Percentiles rank a stretch among this genome's conserved stretches.
These are phyloP conservation scores for Alternaria ventricosa DNA, from an alignment of 2,329 filamentous ascomycete genomes.

Conservation along the genomic window DNA sequence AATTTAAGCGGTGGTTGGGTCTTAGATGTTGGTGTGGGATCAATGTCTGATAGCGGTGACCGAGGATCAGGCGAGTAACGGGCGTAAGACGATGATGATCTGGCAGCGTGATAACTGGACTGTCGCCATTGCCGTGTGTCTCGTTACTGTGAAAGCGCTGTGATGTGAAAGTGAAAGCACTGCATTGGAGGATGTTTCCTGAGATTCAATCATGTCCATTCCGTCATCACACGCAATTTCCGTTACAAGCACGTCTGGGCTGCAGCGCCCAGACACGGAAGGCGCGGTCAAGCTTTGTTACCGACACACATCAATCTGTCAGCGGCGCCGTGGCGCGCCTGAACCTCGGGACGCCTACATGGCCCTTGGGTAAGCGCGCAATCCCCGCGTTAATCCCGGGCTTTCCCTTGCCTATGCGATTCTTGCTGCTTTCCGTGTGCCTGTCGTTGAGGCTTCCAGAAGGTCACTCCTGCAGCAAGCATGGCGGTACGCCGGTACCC, in stretches of 20 bases:
- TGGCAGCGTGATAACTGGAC: neutral
- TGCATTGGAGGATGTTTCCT: neutral
- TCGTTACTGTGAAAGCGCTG: neutral
- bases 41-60: neutral
- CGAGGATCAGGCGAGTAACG: constrained; percentile 3
- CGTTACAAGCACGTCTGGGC: neutral
- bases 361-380: constrained; percentile 4
- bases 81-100: neutral
- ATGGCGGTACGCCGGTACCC: neutral
- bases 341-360: neutral
- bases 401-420: neutral
- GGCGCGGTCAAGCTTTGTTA: constrained; percentile 8
- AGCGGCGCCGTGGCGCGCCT: neutral
- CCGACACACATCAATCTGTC: neutral
- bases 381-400: constrained; percentile 13
- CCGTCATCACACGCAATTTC: neutral
- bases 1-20: neutral
- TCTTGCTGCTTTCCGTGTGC: neutral
- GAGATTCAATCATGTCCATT: neutral
- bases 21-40: neutral
- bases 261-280: constrained; percentile 13
- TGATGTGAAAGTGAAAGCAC: neutral
- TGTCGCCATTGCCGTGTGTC: neutral
- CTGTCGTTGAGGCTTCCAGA: constrained; percentile 5
- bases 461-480: neutral